Percentiles rank a stretch among this genome's conserved stretches.
Evolutionary conservation across 768 basidiomycete species (phyloP).

Genomic region (Candolleomyces eurysporus): DNA sequence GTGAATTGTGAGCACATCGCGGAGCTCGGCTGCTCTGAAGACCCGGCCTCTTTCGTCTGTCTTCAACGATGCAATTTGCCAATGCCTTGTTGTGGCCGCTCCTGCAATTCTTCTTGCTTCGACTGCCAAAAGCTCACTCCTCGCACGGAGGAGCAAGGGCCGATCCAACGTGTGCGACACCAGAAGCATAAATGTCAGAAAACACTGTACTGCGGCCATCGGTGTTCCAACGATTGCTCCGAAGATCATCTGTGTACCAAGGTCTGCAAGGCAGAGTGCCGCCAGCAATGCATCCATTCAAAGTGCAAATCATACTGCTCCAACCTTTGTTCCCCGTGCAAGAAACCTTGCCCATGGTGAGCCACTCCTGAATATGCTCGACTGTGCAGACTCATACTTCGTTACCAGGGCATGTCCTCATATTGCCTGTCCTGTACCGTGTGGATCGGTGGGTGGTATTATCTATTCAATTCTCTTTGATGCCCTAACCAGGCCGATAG

Average conservation of each 20-base stretch:
- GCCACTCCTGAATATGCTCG: neutral
- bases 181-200: constrained; percentile 48
- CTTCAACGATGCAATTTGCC: constrained; percentile 35
- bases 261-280: constrained; percentile 44
- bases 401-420: constrained; percentile 52
- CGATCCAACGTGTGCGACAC: constrained; percentile 35
- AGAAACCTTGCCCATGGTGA: constrained; percentile 58
- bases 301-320: constrained; percentile 49
- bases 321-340: constrained; percentile 58
- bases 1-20: constrained; percentile 54
- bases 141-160: neutral
- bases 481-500: constrained; percentile 26
- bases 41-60: constrained; percentile 42
- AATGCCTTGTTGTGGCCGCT: constrained; percentile 53
- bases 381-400: neutral
- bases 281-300: constrained; percentile 55
- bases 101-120: constrained; percentile 48
- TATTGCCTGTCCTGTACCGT: constrained; percentile 55
- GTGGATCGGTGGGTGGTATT: constrained; percentile 56
- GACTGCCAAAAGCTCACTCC: constrained; percentile 38
- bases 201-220: constrained; percentile 53
- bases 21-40: constrained; percentile 43
- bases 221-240: constrained; percentile 49
- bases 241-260: constrained; percentile 46
- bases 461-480: neutral